Conservation (phyloP, 345 rosid genomes). For the Rhodamnia argentea region DNA sequence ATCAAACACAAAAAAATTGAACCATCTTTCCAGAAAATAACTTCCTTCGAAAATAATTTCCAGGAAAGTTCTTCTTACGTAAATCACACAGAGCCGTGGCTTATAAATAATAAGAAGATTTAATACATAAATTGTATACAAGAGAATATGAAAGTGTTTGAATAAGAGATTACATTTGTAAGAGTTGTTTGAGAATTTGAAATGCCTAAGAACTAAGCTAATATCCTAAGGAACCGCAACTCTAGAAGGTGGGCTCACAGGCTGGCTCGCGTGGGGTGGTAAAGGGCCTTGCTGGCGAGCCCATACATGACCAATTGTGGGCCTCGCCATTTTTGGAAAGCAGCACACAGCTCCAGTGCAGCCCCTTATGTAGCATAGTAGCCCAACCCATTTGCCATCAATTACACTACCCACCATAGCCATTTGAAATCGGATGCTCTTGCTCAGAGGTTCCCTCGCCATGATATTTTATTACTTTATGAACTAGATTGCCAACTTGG, state of each 20-base stretch:
- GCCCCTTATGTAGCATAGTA: background rate
- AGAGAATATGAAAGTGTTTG: background rate
- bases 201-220: background rate
- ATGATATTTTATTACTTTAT: background rate
- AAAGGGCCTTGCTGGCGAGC: background rate
- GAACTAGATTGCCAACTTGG: background rate
- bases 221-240: background rate
- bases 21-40: background rate
- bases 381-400: background rate
- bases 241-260: background rate
- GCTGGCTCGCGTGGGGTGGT: background rate
- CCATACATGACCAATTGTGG: background rate
- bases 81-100: background rate
- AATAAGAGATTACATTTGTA: background rate
- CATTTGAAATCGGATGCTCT: background rate
- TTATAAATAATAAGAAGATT: background rate
- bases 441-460: background rate
- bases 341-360: background rate
- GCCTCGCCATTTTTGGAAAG: background rate
- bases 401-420: background rate
- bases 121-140: background rate
- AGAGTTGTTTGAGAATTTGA: background rate
- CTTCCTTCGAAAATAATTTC: background rate
- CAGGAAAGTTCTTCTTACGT: background rate
- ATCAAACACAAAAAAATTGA: background rate